Percentiles rank a stretch among this genome's conserved stretches.
phyloP scores from a whole-genome alignment of 441 rosid genomes.

The Euphorbia corollata region DNA sequence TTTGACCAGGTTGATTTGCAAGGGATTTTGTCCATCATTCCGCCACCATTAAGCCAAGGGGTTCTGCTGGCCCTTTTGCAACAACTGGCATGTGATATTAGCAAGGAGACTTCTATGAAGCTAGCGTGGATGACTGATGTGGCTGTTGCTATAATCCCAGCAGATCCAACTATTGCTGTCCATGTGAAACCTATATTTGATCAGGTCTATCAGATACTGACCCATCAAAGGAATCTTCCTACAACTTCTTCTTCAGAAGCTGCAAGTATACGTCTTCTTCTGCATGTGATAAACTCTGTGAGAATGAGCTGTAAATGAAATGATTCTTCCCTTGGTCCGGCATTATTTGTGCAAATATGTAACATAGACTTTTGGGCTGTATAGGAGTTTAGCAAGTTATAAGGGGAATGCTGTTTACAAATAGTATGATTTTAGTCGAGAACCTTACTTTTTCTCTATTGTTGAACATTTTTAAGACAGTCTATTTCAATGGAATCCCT shows the following conservation, averaged over 20 bases:
- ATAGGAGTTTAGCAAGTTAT: slow-evolving; percentile 30
- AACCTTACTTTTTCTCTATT: not conserved
- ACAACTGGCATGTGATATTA: slow-evolving; percentile 65
- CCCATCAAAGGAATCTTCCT: slow-evolving; percentile 45
- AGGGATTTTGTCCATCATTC: slow-evolving; percentile 37
- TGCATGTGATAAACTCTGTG: slow-evolving; percentile 58
- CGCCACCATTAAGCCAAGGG: slow-evolving; percentile 62
- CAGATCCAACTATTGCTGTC: slow-evolving; percentile 50
- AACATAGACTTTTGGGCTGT: slow-evolving; percentile 28
- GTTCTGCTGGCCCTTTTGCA: slow-evolving; percentile 67
- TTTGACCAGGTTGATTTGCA: slow-evolving; percentile 51
- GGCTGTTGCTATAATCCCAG: slow-evolving; percentile 52
- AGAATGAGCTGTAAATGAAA: slow-evolving; percentile 59
- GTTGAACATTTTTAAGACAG: not conserved
- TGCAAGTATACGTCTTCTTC: slow-evolving; percentile 45
- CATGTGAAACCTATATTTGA: slow-evolving; percentile 61
- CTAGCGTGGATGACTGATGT: slow-evolving; percentile 70
- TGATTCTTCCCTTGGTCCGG: slow-evolving; percentile 28
- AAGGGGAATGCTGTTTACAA: slow-evolving; percentile 18
- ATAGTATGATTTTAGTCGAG: slow-evolving; percentile 23
- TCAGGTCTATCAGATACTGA: slow-evolving; percentile 58
- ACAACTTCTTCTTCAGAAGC: slow-evolving; percentile 37
- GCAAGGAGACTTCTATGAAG: slow-evolving; percentile 42
- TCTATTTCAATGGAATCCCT: slow-evolving; percentile 5
- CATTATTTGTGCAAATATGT: slow-evolving; percentile 26